Percentiles rank a stretch among this genome's conserved stretches.
These are phyloP conservation scores for Davidsoniella virescens DNA, from an alignment of 2,329 filamentous ascomycete genomes.

Conservation along the genomic window DNA sequence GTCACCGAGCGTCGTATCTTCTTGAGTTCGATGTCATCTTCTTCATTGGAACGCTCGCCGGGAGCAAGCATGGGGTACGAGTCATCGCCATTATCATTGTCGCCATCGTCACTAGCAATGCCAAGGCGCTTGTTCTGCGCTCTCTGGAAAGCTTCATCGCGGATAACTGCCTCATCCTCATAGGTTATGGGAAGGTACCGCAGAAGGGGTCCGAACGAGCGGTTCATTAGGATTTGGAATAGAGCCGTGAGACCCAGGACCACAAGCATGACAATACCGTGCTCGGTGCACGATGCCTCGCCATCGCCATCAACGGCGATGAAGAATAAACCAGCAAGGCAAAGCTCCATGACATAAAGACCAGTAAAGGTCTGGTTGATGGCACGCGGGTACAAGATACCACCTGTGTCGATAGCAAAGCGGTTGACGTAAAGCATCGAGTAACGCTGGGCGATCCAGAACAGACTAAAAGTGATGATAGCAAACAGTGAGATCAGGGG, in stretches of 20 bases:
- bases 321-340: constrained; percentile 80
- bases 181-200: constrained; percentile 85
- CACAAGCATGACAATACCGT: constrained; percentile 75
- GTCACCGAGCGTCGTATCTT: constrained; percentile 17
- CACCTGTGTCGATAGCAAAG: constrained; percentile 80
- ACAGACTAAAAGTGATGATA: constrained; percentile 74
- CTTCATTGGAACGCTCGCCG: constrained; percentile 13
- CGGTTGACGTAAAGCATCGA: constrained; percentile 90
- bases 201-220: constrained; percentile 70
- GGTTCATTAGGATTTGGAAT: constrained; percentile 69
- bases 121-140: constrained; percentile 58
- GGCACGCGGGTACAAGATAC: constrained; percentile 76
- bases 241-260: constrained; percentile 51
- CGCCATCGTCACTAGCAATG: constrained; percentile 35
- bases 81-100: constrained; percentile 30
- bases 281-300: constrained; percentile 46
- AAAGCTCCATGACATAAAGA: constrained; percentile 86
- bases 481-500: constrained; percentile 88
- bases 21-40: constrained; percentile 23
- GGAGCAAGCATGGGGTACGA: constrained; percentile 15
- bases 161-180: constrained; percentile 84
- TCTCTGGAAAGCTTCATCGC: constrained; percentile 75
- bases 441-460: constrained; percentile 94
- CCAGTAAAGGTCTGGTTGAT: constrained; percentile 94
- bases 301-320: constrained; percentile 44